Conservation (phyloP, 805 yeast genomes). For the Kregervanrija pseudodelftensis region DNA sequence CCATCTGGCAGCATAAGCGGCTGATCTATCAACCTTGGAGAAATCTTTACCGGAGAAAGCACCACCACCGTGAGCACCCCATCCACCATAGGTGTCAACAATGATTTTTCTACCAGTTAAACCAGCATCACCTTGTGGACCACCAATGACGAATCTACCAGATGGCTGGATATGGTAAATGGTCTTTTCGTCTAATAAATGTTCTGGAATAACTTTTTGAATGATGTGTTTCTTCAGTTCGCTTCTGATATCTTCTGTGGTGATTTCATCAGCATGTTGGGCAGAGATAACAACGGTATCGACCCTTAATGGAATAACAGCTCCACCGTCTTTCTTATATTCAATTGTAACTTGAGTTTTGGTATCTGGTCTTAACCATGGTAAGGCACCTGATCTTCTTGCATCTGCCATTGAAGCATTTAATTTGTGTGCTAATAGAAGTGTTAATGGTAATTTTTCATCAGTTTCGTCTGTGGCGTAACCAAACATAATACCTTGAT, state of each 20-base stretch:
- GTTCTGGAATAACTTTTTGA: slow-evolving; percentile 86
- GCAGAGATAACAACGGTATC: slow-evolving; percentile 97
- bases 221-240: slow-evolving; percentile 74
- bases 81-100: slow-evolving; percentile 99
- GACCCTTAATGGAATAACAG: slow-evolving; percentile 91
- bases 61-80: slow-evolving; percentile 99
- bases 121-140: slow-evolving; percentile 99
- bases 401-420: slow-evolving; percentile 96
- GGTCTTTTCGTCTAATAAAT: slow-evolving; percentile 90
- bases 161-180: slow-evolving; percentile 98
- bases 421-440: slow-evolving; percentile 89
- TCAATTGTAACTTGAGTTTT: slow-evolving; percentile 99
- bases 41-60: slow-evolving; percentile 99
- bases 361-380: slow-evolving; percentile 99
- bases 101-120: slow-evolving; percentile 98
- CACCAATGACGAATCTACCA: slow-evolving; percentile 99
- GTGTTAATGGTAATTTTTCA: slow-evolving; percentile 93
- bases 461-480: slow-evolving; percentile 99
- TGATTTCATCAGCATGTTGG: slow-evolving; percentile 94
- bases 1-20: slow-evolving; percentile 99
- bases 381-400: slow-evolving; percentile 89
- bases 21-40: slow-evolving; percentile 99
- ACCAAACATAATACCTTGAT: slow-evolving; percentile 99
- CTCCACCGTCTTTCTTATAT: slow-evolving; percentile 90
- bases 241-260: slow-evolving; percentile 85